Evolutionary conservation across 2,329 filamentous ascomycete genomes (phyloP), one percentile per base, ranked within the genome.

Genomic region (Coleophoma eucalyptorum): DNA sequence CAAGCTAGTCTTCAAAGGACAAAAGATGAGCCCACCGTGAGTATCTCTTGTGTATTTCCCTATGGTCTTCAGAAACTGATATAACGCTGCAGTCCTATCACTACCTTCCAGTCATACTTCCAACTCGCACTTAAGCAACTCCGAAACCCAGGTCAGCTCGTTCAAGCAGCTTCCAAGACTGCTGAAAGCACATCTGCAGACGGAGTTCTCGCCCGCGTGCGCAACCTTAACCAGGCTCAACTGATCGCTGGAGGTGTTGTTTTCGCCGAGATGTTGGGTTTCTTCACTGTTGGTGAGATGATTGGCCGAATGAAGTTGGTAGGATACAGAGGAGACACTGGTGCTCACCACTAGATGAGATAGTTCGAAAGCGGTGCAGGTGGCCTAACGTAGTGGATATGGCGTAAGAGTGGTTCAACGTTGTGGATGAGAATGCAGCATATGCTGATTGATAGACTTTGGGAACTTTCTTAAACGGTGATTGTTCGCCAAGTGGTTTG

Each of bases 241-340:
- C 69, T 93, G 62, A 80, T 81, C 50, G 73, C 87, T 49, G 87
- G 80, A 54, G 89, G 88, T 62, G 88, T 99, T 53, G 76, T 97
- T 55, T 73, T 79, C 44, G 92, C 92, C 50, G 93, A 99, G 76
- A 81, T 90, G 46, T 74, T 99, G 60, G 94, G 94, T 55, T 99
- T 99, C 83, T 99, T 97, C 81, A 95, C 92, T 55, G 83, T 97
- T 50, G 94, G 94, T 59, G 92, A 97, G 81, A 97, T 99, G 72
- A 85, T 99, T 65, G 94, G 94, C 65, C 83, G 92, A 67, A 84
- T 94, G 77, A 97, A 99, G 87, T 72, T 99, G 62, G 80, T 99
- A 63, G 94, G 94, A 58, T 99, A 99, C 81, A 82, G 81, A 72
- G 88, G 89, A 67, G 83, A 89, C 69, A 67, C 69, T 58, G 71